Percentiles rank a stretch among this genome's conserved stretches.
phyloP scores from a whole-genome alignment of 352 stramenopile species.

The Phytophthora meadii region DNA sequence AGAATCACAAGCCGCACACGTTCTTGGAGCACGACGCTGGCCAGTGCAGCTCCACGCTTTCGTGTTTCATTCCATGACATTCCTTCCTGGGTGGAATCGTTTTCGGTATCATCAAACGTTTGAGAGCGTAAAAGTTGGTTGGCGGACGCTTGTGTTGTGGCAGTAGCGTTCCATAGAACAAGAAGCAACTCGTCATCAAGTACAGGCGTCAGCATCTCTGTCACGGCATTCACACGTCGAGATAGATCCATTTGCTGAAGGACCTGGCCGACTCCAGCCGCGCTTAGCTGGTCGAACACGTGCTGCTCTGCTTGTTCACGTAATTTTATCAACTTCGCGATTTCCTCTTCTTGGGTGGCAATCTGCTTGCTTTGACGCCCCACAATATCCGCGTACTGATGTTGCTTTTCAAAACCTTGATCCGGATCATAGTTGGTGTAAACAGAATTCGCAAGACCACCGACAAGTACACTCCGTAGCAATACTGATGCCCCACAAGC shows the following conservation, averaged over 20 bases:
- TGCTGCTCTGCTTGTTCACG: constrained; percentile 30
- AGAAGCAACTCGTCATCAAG: constrained; percentile 65
- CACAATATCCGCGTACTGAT: constrained; percentile 54
- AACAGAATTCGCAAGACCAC: constrained; percentile 68
- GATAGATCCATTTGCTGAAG: constrained; percentile 48
- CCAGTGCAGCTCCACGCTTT: constrained; percentile 49
- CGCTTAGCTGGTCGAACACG: constrained; percentile 41
- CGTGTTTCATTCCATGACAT: constrained; percentile 39
- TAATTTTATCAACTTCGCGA: constrained; percentile 20
- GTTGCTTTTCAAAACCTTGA: constrained; percentile 40
- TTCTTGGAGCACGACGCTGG: constrained; percentile 63
- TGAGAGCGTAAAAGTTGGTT: constrained; percentile 15
- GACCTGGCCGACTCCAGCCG: constrained; percentile 29
- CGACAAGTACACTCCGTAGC: constrained; percentile 57
- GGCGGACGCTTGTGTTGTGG: constrained; percentile 36
- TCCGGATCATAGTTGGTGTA: constrained; percentile 58
- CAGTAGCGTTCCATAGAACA: constrained; percentile 68
- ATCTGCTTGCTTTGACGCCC: constrained; percentile 33
- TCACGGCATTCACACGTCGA: constrained; percentile 38
- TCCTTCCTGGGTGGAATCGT: constrained; percentile 1
- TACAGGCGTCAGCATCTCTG: constrained; percentile 55
- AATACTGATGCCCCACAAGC: constrained; percentile 45
- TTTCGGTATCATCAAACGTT: neutral
- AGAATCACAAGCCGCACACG: constrained; percentile 62
- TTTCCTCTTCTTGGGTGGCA: constrained; percentile 29